Evolutionary conservation across 2,329 filamentous ascomycete species (phyloP).

Genomic region (Lasiodiplodia gonubiensis): DNA sequence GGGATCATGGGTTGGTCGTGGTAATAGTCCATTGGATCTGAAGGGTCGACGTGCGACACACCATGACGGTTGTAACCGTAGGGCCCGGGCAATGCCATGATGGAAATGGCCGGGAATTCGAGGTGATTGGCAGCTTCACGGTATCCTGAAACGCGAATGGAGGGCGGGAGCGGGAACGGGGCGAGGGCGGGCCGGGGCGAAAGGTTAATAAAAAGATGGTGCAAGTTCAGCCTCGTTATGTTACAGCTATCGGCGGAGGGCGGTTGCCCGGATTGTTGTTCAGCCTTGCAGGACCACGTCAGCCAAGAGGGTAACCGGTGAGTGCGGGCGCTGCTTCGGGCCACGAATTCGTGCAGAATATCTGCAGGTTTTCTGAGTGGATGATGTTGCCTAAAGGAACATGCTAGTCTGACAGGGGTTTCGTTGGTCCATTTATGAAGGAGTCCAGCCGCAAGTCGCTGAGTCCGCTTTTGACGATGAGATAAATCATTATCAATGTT

Average conservation of each 20-base stretch:
- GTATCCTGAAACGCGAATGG: background rate
- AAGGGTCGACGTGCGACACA: background rate
- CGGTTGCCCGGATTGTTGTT: background rate
- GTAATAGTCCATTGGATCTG: background rate
- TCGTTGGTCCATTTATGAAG: background rate
- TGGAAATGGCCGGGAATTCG: background rate
- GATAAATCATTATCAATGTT: background rate
- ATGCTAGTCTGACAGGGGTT: background rate
- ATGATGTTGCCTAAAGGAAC: slow-evolving; percentile 4
- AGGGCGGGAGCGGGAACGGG: background rate
- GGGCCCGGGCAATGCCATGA: background rate
- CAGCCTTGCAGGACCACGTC: slow-evolving; percentile 23
- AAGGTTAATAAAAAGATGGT: background rate
- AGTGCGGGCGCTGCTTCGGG: background rate
- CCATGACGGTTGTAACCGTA: background rate
- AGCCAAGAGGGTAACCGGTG: background rate
- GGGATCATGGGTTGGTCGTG: background rate
- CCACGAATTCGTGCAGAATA: slow-evolving; percentile 9
- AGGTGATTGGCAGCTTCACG: background rate
- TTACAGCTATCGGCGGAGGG: background rate
- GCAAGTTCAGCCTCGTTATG: background rate
- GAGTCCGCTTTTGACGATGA: background rate
- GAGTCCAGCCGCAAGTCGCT: background rate
- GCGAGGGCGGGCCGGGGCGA: background rate
- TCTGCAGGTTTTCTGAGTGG: background rate